Evolutionary conservation across 2,329 filamentous ascomycete genomes (phyloP).

Genomic region (Elsinoe ampelina): DNA sequence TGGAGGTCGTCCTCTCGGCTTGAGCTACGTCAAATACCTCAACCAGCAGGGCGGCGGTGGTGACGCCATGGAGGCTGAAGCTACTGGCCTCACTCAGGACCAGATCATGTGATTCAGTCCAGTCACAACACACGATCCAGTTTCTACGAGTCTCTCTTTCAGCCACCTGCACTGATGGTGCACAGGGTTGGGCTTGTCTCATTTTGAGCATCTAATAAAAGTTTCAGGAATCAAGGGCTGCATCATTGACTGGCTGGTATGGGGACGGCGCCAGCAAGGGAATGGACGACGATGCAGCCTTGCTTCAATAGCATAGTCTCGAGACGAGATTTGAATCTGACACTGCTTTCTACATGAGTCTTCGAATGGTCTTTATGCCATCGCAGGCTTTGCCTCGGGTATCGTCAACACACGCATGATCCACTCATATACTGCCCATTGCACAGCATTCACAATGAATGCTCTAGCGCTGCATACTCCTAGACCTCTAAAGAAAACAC

Average conservation of each 20-base stretch:
- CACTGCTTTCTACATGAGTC: conserved; percentile 3
- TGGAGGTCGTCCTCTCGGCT: conserved; percentile 81
- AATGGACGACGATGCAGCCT: not conserved
- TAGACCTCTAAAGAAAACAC: conserved; percentile 74
- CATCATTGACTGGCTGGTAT: not conserved
- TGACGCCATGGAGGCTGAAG: conserved; percentile 74
- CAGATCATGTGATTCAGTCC: conserved; percentile 72
- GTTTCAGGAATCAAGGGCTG: conserved; percentile 8
- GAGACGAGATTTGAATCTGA: not conserved
- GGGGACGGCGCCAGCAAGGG: not conserved
- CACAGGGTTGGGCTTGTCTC: not conserved
- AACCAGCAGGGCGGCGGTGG: conserved; percentile 53
- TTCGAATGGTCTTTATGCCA: not conserved
- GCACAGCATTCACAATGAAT: conserved; percentile 87
- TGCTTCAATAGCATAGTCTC: not conserved
- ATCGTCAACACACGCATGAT: conserved; percentile 16
- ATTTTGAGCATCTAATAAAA: not conserved
- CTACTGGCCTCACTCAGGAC: conserved; percentile 72
- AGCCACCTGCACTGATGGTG: not conserved
- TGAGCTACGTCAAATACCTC: conserved; percentile 90
- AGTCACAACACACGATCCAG: not conserved
- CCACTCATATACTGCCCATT: conserved; percentile 57
- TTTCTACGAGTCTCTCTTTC: not conserved
- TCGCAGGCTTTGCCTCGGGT: conserved; percentile 10
- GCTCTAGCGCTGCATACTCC: conserved; percentile 75